A percentile compares a stretch with the other conserved stretches of the same genome.
Conservation (phyloP, 768 basidiomycete species). For the Saitozyma sp. region DNA sequence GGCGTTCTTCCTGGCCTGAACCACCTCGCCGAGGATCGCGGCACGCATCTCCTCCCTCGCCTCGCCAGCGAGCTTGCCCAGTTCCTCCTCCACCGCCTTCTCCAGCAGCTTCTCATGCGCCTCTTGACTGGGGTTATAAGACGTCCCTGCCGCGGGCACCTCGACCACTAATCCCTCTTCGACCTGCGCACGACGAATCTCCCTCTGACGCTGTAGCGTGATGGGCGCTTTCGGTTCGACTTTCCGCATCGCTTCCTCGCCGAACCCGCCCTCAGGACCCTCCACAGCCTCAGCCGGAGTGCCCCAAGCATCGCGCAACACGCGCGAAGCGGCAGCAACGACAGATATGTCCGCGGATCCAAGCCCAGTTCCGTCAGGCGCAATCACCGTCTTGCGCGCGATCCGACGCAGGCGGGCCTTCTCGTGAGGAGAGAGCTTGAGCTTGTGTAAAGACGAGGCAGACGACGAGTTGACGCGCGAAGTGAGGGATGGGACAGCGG, state of each 20-base stretch:
- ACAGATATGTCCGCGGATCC: slow-evolving; percentile 50
- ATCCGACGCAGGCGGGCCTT: slow-evolving; percentile 74
- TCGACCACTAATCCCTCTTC: slow-evolving; percentile 18
- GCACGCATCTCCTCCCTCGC: slow-evolving; percentile 62
- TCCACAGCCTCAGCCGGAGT: slow-evolving; percentile 31
- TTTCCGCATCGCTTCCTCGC: slow-evolving; percentile 46
- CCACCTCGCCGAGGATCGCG: slow-evolving; percentile 61
- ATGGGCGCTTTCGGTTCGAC: slow-evolving; percentile 39
- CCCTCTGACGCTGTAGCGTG: slow-evolving; percentile 38
- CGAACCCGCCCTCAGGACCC: slow-evolving; percentile 24
- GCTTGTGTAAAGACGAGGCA: slow-evolving; percentile 14
- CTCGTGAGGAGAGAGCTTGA: slow-evolving; percentile 63
- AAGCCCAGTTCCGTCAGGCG: slow-evolving; percentile 22
- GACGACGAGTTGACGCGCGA: slow-evolving; percentile 54
- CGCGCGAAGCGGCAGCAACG: not conserved
- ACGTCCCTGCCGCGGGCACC: slow-evolving; percentile 76
- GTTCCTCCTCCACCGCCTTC: slow-evolving; percentile 68
- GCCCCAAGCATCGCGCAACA: slow-evolving; percentile 11
- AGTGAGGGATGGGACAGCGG: slow-evolving; percentile 79
- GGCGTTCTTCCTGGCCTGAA: slow-evolving; percentile 23
- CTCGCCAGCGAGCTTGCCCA: slow-evolving; percentile 60
- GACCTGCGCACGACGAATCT: slow-evolving; percentile 25
- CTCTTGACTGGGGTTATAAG: slow-evolving; percentile 80
- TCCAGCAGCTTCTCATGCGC: slow-evolving; percentile 72
- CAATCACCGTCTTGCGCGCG: slow-evolving; percentile 45